Evolutionary conservation across 2,329 filamentous ascomycete species (phyloP), one percentile per base, ranked within the genome.

Genomic region (Sporothrix pallida): DNA sequence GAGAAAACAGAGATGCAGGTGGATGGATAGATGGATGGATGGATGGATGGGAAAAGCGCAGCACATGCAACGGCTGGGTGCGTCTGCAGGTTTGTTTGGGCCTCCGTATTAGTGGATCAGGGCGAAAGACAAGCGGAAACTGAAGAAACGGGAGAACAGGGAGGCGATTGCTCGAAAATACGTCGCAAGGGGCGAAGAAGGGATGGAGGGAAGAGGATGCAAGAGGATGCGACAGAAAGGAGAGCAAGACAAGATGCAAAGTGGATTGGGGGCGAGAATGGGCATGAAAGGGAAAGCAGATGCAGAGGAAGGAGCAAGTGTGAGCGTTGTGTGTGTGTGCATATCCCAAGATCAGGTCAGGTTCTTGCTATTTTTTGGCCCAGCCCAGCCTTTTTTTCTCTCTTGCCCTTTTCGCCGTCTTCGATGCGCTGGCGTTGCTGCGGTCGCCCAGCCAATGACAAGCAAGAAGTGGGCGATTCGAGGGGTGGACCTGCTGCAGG

Each of bases 351-450:
- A 37, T 42, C 31, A 44, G 60, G 60, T 37, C 65, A 52, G 46
- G 65, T 68, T 68, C 58, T 23, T 52, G 8, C 65, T 26, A 17
- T 69, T 23, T 37, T 70, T 72, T 71, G 65, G 17, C 44, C 52
- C 62, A 58, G 62, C 52, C 67, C 54, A 72, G 62, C 72, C 17
- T 65, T 73, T 73, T 73, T 73, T 73, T 73, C 54, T 58, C 63
- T 75, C 71, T 75, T 72, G 71, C 58, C 44, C 46, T 71, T 68
- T 73, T 72, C 54, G 74, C 74, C 60, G 69, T 70, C 60, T 74
- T 74, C 65, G 77, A 77, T 78, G 77, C 76, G 77, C 73, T 78
- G 77, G 76, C 77, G 75, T 63, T 78, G 75, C 75, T 76, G 74
- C 71, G 62, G 75, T 68, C 73, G 54, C 70, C 73, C 63, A 74